Conservation (phyloP, 306 rosid genomes). For the Sicyos edulis region DNA sequence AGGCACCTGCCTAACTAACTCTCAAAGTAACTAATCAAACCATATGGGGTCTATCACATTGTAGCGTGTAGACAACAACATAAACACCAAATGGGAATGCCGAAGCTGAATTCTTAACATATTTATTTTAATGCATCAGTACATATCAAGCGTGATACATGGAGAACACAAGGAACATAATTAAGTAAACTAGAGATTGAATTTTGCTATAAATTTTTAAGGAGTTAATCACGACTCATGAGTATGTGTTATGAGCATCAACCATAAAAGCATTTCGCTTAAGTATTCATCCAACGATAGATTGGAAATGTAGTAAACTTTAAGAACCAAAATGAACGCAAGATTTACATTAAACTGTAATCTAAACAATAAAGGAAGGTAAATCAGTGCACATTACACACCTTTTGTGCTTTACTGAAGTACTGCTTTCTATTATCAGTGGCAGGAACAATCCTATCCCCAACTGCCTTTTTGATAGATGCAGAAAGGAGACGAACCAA, state of each 20-base stretch:
- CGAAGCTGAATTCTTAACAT: neutral
- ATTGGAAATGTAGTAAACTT: neutral
- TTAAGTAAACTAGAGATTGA: neutral
- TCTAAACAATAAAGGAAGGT: slow-evolving; percentile 17
- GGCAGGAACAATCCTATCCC: slow-evolving; percentile 90
- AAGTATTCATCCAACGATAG: neutral
- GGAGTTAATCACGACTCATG: neutral
- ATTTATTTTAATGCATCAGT: neutral
- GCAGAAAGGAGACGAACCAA: slow-evolving; percentile 87
- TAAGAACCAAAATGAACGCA: slow-evolving; percentile 3
- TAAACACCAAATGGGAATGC: neutral
- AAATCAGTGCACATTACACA: slow-evolving; percentile 30
- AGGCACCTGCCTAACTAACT: no score
- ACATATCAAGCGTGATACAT: neutral
- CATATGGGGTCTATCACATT: no score
- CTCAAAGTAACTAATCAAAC: no score
- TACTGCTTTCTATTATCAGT: slow-evolving; percentile 75
- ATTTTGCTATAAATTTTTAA: neutral
- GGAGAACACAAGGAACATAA: neutral
- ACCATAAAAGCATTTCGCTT: neutral
- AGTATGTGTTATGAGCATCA: neutral
- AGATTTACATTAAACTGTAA: neutral
- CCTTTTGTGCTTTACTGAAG: slow-evolving; percentile 86
- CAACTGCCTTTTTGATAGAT: slow-evolving; percentile 90
- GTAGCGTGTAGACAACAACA: neutral